Percentiles rank a stretch among this genome's conserved stretches.
These are phyloP conservation scores for Phytophthora megakarya DNA, from an alignment of 352 stramenopile genomes.

Conservation along the genomic window DNA sequence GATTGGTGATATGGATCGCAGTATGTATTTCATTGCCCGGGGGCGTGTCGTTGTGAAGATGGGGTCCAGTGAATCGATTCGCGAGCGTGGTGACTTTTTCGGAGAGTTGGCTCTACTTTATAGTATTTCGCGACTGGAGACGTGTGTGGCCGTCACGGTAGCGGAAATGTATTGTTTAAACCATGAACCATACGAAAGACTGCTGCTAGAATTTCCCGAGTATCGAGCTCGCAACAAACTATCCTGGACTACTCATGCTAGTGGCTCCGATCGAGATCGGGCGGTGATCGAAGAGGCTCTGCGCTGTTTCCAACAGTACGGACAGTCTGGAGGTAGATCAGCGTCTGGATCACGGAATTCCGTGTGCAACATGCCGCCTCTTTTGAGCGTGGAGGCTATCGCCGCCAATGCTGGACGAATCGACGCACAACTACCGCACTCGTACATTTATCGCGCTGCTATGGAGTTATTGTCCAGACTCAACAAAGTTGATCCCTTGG, in stretches of 20 bases:
- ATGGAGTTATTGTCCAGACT: conserved; percentile 60
- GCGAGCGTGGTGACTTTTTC: conserved; percentile 66
- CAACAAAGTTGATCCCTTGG: conserved; percentile 46
- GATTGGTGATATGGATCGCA: conserved; percentile 73
- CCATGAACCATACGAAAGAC: conserved; percentile 56
- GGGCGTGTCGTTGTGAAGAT: conserved; percentile 68
- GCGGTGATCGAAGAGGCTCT: conserved; percentile 21
- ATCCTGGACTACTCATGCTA: conserved; percentile 48
- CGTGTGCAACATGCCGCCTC: background rate
- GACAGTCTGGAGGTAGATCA: background rate
- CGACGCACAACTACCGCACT: conserved; percentile 50
- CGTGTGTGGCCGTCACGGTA: conserved; percentile 58
- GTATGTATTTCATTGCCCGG: conserved; percentile 79
- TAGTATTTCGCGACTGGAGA: conserved; percentile 66
- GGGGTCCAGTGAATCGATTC: conserved; percentile 46
- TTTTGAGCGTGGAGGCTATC: conserved; percentile 12
- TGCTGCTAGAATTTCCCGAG: conserved; percentile 71
- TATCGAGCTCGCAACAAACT: conserved; percentile 60
- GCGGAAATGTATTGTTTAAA: conserved; percentile 77
- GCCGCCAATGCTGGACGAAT: conserved; percentile 26
- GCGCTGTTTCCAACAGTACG: conserved; percentile 7
- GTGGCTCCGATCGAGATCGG: conserved; percentile 6
- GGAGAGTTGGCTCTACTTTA: conserved; percentile 63
- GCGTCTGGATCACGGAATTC: background rate
- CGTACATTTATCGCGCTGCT: conserved; percentile 54